Conservation (phyloP, 345 rosid genomes). For the Brassica cretica region DNA sequence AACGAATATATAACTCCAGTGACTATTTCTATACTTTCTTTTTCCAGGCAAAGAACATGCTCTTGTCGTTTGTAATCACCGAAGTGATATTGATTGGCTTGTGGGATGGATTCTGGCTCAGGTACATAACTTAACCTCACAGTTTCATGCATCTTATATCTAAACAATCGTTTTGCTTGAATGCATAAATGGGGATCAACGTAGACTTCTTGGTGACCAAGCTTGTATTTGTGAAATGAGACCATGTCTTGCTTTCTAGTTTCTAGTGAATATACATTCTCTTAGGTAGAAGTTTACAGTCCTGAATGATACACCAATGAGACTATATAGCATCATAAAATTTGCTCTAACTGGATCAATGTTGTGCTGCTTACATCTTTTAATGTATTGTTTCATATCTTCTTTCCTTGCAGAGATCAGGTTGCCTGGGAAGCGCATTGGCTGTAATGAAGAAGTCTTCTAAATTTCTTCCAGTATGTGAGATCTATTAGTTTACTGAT, state of each 20-base stretch:
- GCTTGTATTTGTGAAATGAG: not conserved
- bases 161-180: not conserved
- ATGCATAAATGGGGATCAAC: conserved; percentile 7
- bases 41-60: conserved; percentile 87
- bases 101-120: conserved; percentile 95
- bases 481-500: conserved; percentile 5
- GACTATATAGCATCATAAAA: conserved; percentile 3
- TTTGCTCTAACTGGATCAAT: not conserved
- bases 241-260: not conserved
- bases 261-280: conserved; percentile 12
- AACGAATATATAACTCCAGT: too few relatives aligned
- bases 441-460: conserved; percentile 97
- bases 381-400: conserved; percentile 27
- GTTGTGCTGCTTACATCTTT: conserved; percentile 28
- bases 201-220: conserved; percentile 12
- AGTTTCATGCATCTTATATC: not conserved
- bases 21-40: not conserved
- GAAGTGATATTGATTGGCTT: conserved; percentile 94
- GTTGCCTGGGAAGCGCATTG: conserved; percentile 89
- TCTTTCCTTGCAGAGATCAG: conserved; percentile 64
- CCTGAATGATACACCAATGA: conserved; percentile 4
- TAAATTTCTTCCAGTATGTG: conserved; percentile 84
- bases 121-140: conserved; percentile 45
- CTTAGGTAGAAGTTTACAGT: conserved; percentile 1
- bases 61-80: conserved; percentile 79